Percentiles rank a stretch among this genome's conserved stretches.
Conservation (phyloP, 2,329 filamentous ascomycete species). For the Nannizziopsis arthrosporioides region DNA sequence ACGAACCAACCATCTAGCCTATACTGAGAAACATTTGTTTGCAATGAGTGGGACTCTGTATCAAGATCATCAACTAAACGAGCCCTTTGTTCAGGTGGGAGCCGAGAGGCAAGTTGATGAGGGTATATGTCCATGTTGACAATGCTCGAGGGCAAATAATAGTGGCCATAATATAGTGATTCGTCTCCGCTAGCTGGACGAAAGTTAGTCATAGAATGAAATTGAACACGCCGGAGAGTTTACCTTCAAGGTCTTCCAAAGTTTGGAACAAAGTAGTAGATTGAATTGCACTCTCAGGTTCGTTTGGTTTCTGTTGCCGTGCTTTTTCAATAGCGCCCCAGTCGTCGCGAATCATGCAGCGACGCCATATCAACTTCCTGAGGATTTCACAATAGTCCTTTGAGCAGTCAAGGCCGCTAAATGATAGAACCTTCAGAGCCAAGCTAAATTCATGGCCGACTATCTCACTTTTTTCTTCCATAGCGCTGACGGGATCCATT, state of each 20-base stretch:
- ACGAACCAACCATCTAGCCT: slow-evolving; percentile 58
- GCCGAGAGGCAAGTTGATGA: slow-evolving; percentile 22
- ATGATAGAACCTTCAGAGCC: slow-evolving; percentile 48
- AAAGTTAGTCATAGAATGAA: slow-evolving; percentile 16
- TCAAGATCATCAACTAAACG: slow-evolving; percentile 61
- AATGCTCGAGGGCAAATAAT: slow-evolving; percentile 12
- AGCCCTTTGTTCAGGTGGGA: slow-evolving; percentile 44
- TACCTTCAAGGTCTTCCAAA: slow-evolving; percentile 53
- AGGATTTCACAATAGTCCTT: slow-evolving; percentile 48
- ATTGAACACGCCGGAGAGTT: slow-evolving; percentile 15
- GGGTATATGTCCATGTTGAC: slow-evolving; percentile 22
- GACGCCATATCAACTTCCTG: slow-evolving; percentile 68
- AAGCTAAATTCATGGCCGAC: slow-evolving; percentile 57
- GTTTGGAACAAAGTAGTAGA: slow-evolving; percentile 59
- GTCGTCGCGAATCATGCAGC: slow-evolving; percentile 71
- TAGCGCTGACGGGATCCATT: slow-evolving; percentile 46
- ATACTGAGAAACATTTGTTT: slow-evolving; percentile 53
- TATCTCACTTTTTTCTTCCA: slow-evolving; percentile 36
- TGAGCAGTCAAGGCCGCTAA: slow-evolving; percentile 45
- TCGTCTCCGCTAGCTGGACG: slow-evolving; percentile 15
- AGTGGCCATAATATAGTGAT: slow-evolving; percentile 1
- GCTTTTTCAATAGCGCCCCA: slow-evolving; percentile 74
- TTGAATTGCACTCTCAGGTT: slow-evolving; percentile 51
- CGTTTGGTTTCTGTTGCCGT: slow-evolving; percentile 57
- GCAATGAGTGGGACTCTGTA: slow-evolving; percentile 57